phyloP scores from a whole-genome alignment of 2,329 filamentous ascomycete species.

The Epichloe brachyelytri region DNA sequence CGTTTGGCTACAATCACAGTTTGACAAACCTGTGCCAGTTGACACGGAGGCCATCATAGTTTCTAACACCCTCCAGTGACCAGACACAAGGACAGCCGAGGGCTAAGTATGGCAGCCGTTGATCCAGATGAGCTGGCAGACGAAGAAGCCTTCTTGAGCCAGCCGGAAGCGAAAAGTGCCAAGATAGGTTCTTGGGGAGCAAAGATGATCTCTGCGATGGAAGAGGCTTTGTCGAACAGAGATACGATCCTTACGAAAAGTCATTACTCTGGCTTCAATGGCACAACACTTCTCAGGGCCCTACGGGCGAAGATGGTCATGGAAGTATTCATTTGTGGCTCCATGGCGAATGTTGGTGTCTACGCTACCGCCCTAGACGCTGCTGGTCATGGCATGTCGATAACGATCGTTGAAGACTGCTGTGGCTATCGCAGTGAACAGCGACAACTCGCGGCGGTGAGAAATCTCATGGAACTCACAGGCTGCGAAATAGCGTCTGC shows the following conservation, averaged over 20 bases:
- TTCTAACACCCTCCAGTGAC: conserved; percentile 19
- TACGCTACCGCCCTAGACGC: conserved; percentile 88
- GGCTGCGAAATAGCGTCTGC: conserved; percentile 55
- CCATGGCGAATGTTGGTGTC: conserved; percentile 75
- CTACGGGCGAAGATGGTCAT: conserved; percentile 79
- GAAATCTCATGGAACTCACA: conserved; percentile 59
- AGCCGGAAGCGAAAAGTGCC: conserved; percentile 29
- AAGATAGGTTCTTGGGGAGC: conserved; percentile 30
- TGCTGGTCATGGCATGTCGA: conserved; percentile 72
- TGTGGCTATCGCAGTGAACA: conserved; percentile 62
- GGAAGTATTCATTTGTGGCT: conserved; percentile 79
- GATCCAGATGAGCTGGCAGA: conserved; percentile 10
- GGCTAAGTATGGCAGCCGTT: conserved; percentile 1
- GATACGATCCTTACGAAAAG: conserved; percentile 52
- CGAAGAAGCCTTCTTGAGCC: conserved; percentile 35
- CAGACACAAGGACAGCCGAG: conserved; percentile 6
- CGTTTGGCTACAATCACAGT: conserved; percentile 75
- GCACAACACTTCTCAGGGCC: conserved; percentile 58
- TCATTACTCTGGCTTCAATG: conserved; percentile 78
- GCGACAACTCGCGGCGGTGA: conserved; percentile 58
- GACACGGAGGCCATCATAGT: conserved; percentile 39
- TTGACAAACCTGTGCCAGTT: conserved; percentile 46
- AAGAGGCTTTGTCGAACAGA: conserved; percentile 29
- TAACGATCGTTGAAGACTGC: conserved; percentile 80
- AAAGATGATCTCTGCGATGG: conserved; percentile 30